Percentiles rank a stretch among this genome's conserved stretches.
phyloP scores from a whole-genome alignment of 176 grass and related monocot genomes.

The Musa itinerans region DNA sequence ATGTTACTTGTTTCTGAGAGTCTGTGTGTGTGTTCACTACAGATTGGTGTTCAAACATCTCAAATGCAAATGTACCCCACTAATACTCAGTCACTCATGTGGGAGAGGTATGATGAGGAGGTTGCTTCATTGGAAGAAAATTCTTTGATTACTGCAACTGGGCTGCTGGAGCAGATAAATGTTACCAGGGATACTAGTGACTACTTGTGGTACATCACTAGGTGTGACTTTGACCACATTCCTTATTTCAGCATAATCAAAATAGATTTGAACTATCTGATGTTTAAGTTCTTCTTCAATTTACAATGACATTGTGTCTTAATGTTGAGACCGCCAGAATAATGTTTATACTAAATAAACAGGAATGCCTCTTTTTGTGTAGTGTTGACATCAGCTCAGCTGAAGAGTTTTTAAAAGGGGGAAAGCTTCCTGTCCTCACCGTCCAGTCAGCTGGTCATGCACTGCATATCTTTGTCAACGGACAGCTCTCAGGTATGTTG shows the following conservation, averaged over 20 bases:
- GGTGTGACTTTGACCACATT: slow-evolving; percentile 26
- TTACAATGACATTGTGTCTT: neutral
- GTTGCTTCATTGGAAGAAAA: slow-evolving; percentile 50
- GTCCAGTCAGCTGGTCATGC: slow-evolving; percentile 85
- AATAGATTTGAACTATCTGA: neutral
- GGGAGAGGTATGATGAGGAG: slow-evolving; percentile 86
- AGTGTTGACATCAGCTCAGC: slow-evolving; percentile 73
- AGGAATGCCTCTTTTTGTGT: slow-evolving; percentile 3
- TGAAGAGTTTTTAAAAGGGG: slow-evolving; percentile 64
- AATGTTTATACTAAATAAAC: neutral
- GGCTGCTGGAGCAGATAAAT: slow-evolving; percentile 90
- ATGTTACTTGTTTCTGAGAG: neutral
- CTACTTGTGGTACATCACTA: slow-evolving; percentile 94
- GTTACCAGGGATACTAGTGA: slow-evolving; percentile 81
- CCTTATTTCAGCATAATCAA: neutral
- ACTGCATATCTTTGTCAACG: slow-evolving; percentile 80
- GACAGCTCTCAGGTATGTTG: slow-evolving; percentile 69
- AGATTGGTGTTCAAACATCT: slow-evolving; percentile 95
- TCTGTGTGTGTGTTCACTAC: slow-evolving; percentile 1
- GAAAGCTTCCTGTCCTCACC: slow-evolving; percentile 45
- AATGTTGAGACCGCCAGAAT: neutral
- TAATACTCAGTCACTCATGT: slow-evolving; percentile 52
- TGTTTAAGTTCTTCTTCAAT: neutral
- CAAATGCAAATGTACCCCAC: slow-evolving; percentile 89
- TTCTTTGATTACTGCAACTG: slow-evolving; percentile 47